A percentile compares a stretch with the other conserved stretches of the same genome.
Conservation (phyloP, 1,139 yeast species). For the Kodamaea alishanica region DNA sequence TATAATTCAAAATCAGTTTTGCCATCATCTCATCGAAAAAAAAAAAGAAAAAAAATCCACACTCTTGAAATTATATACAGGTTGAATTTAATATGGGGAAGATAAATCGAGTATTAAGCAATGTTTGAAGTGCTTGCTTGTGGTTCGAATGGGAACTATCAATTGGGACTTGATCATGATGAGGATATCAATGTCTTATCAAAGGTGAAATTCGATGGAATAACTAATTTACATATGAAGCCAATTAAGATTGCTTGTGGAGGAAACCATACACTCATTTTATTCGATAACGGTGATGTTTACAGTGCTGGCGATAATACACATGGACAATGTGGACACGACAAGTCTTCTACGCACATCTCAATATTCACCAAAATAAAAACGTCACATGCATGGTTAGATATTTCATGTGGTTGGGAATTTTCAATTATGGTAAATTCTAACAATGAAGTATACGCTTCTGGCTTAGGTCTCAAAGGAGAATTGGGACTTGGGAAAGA, state of each 20-base stretch:
- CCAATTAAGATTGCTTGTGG: slow-evolving; percentile 61
- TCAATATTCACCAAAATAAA: too few relatives aligned
- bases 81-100: slow-evolving; percentile 5
- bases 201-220: slow-evolving; percentile 3
- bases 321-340: slow-evolving; percentile 51
- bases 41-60: background rate
- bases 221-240: slow-evolving; percentile 6
- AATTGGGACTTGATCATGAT: slow-evolving; percentile 61
- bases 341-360: too few relatives aligned
- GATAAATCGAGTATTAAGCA: background rate
- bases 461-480: slow-evolving; percentile 69
- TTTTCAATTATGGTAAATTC: slow-evolving; percentile 52
- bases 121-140: slow-evolving; percentile 45
- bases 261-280: slow-evolving; percentile 78
- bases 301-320: slow-evolving; percentile 60
- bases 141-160: slow-evolving; percentile 83
- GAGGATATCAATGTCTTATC: slow-evolving; percentile 42
- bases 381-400: slow-evolving; percentile 27
- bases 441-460: slow-evolving; percentile 25
- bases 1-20: too few relatives aligned
- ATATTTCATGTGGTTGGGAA: slow-evolving; percentile 76
- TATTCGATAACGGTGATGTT: slow-evolving; percentile 50
- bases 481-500: slow-evolving; percentile 63
- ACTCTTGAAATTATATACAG: slow-evolving; percentile 3
- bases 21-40: slow-evolving; percentile 3